Conservation (phyloP, 2,329 filamentous ascomycete genomes). For the Xylariaceae sp. region DNA sequence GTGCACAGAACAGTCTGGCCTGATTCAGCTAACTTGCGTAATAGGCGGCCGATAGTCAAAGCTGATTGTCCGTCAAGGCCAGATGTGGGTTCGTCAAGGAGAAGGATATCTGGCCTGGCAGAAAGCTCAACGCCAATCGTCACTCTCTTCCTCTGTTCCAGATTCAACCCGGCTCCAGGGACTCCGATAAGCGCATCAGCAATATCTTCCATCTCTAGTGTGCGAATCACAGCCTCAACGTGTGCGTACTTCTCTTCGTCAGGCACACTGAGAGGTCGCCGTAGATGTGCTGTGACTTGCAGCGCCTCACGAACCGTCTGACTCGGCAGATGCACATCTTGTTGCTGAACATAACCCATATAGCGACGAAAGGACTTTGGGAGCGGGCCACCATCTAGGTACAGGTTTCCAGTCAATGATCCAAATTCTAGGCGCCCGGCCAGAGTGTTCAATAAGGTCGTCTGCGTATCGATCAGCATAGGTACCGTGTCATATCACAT, state of each 20-base stretch:
- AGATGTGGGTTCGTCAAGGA: slow-evolving; percentile 72
- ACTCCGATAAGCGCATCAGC: slow-evolving; percentile 49
- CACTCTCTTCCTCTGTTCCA: slow-evolving; percentile 48
- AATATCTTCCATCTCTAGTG: slow-evolving; percentile 11
- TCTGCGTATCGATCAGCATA: too few relatives aligned
- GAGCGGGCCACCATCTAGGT: slow-evolving; percentile 57
- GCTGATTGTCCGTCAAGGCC: slow-evolving; percentile 71
- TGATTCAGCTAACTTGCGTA: slow-evolving; percentile 55
- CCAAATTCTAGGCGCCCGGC: slow-evolving; percentile 81
- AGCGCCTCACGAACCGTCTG: slow-evolving; percentile 83
- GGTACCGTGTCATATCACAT: too few relatives aligned
- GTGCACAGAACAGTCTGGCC: slow-evolving; percentile 41
- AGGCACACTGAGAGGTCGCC: slow-evolving; percentile 69
- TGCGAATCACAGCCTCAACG: slow-evolving; percentile 52
- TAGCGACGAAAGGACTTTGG: slow-evolving; percentile 83
- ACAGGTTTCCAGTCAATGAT: slow-evolving; percentile 77
- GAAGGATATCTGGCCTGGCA: slow-evolving; percentile 64
- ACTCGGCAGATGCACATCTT: slow-evolving; percentile 80
- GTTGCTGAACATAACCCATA: slow-evolving; percentile 86
- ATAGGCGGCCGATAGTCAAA: slow-evolving; percentile 65
- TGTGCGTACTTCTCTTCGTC: slow-evolving; percentile 74
- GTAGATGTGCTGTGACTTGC: slow-evolving; percentile 76
- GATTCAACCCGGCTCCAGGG: slow-evolving; percentile 59
- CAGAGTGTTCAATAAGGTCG: slow-evolving; percentile 78
- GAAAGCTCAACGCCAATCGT: slow-evolving; percentile 73